phyloP scores from a whole-genome alignment of 345 rosid genomes.

The Brassica juncea region DNA sequence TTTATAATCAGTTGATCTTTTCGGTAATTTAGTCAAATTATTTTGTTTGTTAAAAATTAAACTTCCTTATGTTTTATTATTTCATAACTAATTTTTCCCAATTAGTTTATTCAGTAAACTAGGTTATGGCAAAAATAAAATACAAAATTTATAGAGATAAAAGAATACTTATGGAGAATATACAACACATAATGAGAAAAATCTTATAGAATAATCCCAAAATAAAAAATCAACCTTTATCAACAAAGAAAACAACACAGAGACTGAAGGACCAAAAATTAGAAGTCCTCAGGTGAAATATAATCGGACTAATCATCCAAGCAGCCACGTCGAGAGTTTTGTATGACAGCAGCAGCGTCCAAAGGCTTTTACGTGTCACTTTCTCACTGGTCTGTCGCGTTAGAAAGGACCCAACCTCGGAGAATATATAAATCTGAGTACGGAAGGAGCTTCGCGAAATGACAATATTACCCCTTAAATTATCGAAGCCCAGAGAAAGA shows the following conservation, averaged over 20 bases:
- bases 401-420: constrained; percentile 30
- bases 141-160: not conserved
- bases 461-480: constrained; percentile 21
- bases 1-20: not conserved
- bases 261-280: not conserved
- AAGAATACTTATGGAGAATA: not conserved
- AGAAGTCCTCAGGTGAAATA: constrained; percentile 28
- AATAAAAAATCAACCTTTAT: not conserved
- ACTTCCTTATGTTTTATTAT: not conserved
- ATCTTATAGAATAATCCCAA: not conserved
- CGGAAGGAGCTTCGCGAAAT: not conserved
- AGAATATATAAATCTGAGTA: constrained; percentile 39
- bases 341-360: constrained; percentile 26
- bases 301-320: constrained; percentile 22
- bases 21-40: not conserved
- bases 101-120: not conserved
- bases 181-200: not conserved
- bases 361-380: constrained; percentile 20
- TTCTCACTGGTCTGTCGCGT: constrained; percentile 35
- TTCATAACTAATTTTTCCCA: not conserved
- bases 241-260: not conserved
- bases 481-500: constrained; percentile 24
- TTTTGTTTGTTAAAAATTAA: not conserved
- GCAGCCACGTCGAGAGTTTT: constrained; percentile 35
- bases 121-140: not conserved